Base-by-base conservation (phyloP, 2,329 filamentous ascomycete genomes). In the Magnaporthiopsis poae region DNA sequence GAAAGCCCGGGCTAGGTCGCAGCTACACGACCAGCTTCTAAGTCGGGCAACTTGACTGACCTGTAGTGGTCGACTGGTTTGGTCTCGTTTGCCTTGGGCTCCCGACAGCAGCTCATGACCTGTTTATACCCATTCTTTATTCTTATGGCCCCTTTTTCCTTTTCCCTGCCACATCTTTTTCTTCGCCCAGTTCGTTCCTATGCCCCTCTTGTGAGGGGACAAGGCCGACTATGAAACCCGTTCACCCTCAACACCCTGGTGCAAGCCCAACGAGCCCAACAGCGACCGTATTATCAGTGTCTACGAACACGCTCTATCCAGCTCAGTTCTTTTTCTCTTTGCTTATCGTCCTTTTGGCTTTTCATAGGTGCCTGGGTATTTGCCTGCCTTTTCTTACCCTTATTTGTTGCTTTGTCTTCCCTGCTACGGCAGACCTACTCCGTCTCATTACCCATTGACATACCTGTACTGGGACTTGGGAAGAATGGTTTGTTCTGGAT, bases 11-110 rank as follows among this genome's bases (percentile, higher is more conserved):
- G 35, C 69, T 80, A n/a, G 76, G 76, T 52, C 75, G 77, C 66
- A 80, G 75, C 69, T 77, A 73, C 68, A 77, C 75, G 29, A 75
- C 75, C 61, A 72, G 71, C 56, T 77, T 79, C 68, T 80, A 72
- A 59, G 59, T 21, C 36, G n/a, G 18, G n/a, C n/a, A 8, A 25
- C 2, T 1, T 25, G 5, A 15, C 27, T 33, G 3, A 31, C 11
- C 25, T 2, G 12, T 29, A 3, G 27, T 60, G 59, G 59, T 21
- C 11, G 12, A 13, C 13, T 8, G 29, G 60, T 21, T 21, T 21
- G 9, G 31, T 31, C 31, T 4, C 35, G 9, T 36, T 36, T 12
- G 35, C 27, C 5, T 61, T 18, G 12, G 13, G 25, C 61, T 33
- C 21, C 13, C 15, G 18, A 3, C n/a, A 21, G 9, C 46, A 7